These are phyloP conservation scores for Zasmidium angulare DNA, from an alignment of 2,329 filamentous ascomycete species.

Conservation along the genomic window DNA sequence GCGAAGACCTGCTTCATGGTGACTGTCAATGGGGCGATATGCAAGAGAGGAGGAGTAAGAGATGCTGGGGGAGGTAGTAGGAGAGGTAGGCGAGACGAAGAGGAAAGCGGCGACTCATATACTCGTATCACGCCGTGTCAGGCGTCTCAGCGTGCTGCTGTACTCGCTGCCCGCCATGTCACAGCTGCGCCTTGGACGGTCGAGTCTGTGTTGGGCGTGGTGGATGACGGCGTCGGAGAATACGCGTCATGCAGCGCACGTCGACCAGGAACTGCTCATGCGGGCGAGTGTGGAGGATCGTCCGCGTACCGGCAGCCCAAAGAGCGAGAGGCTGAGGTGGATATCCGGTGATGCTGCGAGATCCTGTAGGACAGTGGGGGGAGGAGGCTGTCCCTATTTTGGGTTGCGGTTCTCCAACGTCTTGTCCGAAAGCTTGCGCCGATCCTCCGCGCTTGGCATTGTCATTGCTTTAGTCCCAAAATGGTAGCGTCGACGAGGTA, in stretches of 20 bases:
- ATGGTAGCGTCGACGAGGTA: not conserved
- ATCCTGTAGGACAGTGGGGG: not conserved
- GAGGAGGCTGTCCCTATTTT: not conserved
- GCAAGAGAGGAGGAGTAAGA: not conserved
- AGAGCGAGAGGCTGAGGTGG: conserved; percentile 2
- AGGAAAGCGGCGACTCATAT: not conserved
- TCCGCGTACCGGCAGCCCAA: not conserved
- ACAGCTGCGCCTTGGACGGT: not conserved
- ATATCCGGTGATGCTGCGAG: no score
- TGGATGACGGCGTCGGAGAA: conserved; percentile 17
- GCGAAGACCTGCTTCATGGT: conserved; percentile 15
- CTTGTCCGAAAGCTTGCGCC: conserved; percentile 2
- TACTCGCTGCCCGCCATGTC: not conserved
- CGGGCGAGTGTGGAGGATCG: conserved; percentile 1
- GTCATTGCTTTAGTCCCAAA: not conserved
- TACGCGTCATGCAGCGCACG: conserved; percentile 24
- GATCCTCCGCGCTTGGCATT: not conserved
- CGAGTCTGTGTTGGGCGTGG: not conserved
- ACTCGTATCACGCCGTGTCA: not conserved
- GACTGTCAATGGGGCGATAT: not conserved
- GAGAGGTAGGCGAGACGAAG: not conserved
- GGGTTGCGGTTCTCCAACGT: conserved; percentile 6
- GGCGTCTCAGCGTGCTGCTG: not conserved
- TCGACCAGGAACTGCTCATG: not conserved
- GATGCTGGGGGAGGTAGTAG: not conserved